phyloP scores from a whole-genome alignment of 257 asterid species.

The Nicotiana undulata region DNA sequence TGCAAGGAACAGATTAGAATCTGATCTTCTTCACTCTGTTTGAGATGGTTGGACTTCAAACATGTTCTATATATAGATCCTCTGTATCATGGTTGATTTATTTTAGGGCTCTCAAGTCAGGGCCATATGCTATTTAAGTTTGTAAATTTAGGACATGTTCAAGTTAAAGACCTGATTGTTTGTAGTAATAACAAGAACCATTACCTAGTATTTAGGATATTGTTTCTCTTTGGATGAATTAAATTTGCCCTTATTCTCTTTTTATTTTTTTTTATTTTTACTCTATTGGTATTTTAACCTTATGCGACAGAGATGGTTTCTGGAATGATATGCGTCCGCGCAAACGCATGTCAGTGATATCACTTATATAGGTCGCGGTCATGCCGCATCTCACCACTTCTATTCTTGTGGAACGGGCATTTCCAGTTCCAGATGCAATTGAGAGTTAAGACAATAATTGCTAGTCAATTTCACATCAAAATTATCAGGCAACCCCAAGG shows the following conservation, averaged over 20 bases:
- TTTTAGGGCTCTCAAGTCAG: conserved; percentile 5
- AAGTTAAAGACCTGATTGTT: not conserved
- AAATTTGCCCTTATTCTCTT: not conserved
- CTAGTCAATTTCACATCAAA: no score
- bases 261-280: no score
- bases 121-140: conserved; percentile 15
- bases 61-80: conserved; percentile 15
- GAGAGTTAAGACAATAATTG: no score
- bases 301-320: no score
- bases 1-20: conserved; percentile 50
- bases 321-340: no score
- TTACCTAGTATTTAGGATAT: not conserved
- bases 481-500: no score
- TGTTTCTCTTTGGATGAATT: not conserved
- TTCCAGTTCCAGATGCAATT: no score
- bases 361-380: no score
- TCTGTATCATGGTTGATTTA: conserved; percentile 16
- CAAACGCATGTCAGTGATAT: no score
- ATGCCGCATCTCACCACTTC: no score
- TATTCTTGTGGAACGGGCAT: no score
- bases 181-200: conserved; percentile 4
- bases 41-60: conserved; percentile 14
- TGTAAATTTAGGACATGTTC: conserved; percentile 25
- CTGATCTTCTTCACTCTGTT: not conserved
- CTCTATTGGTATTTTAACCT: no score